Evolutionary conservation across 106 monocot genomes (phyloP).

Genomic region (Dendrobium catenatum): DNA sequence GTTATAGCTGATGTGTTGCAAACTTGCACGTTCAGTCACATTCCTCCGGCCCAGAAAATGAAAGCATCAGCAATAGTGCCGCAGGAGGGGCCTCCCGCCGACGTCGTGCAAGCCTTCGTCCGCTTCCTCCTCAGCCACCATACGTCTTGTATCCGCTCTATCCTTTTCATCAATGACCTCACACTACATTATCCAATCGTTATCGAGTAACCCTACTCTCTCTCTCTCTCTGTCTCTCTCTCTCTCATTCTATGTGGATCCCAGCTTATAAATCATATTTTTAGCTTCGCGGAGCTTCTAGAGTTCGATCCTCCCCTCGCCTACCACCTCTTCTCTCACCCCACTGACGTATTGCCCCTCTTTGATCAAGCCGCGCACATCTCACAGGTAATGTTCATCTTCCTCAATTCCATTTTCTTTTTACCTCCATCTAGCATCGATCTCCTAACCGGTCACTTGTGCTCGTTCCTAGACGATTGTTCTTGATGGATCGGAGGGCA

Average conservation of each 20-base stretch:
- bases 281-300: conserved; percentile 80
- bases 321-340: conserved; percentile 53
- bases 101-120: conserved; percentile 25
- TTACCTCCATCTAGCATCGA: neutral
- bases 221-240: conserved; percentile 6
- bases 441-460: neutral
- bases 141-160: conserved; percentile 51
- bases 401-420: neutral
- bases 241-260: neutral
- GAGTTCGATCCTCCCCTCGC: conserved; percentile 65
- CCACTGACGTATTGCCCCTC: conserved; percentile 42
- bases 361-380: conserved; percentile 62
- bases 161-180: conserved; percentile 54
- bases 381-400: conserved; percentile 37
- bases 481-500: conserved; percentile 32
- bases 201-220: conserved; percentile 3
- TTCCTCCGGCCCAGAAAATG: conserved; percentile 2
- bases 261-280: neutral
- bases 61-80: neutral
- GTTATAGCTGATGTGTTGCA: no score
- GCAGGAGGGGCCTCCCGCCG: neutral
- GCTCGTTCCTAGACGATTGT: conserved; percentile 30
- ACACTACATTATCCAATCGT: conserved; percentile 66
- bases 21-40: no score
- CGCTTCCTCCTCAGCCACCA: conserved; percentile 55